Evolutionary conservation across 805 yeast genomes (phyloP).

Genomic region (Ogataea sp.): DNA sequence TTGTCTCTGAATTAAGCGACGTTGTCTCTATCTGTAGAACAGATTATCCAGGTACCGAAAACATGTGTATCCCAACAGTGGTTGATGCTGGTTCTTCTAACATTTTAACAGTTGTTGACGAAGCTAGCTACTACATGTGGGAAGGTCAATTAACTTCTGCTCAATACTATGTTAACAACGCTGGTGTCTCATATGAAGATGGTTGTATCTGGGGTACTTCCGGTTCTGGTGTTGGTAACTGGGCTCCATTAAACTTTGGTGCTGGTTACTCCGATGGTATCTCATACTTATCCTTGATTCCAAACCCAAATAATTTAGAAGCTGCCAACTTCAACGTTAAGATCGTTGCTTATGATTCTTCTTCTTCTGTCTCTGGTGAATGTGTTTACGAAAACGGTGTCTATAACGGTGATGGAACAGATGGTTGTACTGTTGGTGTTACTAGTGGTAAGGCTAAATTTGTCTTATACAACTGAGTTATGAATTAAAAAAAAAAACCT

Average conservation of each 20-base stretch:
- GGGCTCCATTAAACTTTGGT: conserved; percentile 76
- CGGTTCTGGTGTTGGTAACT: conserved; percentile 60
- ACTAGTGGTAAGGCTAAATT: conserved; percentile 76
- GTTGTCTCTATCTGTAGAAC: conserved; percentile 67
- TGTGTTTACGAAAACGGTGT: conserved; percentile 77
- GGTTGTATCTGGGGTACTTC: conserved; percentile 68
- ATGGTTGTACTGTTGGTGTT: conserved; percentile 93
- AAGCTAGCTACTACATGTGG: conserved; percentile 54
- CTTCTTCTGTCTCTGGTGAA: conserved; percentile 55
- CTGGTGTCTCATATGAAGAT: conserved; percentile 60
- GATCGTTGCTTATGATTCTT: conserved; percentile 66
- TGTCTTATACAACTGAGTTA: conserved; percentile 57
- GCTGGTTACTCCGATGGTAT: conserved; percentile 59
- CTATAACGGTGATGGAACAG: conserved; percentile 61
- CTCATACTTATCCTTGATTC: conserved; percentile 64
- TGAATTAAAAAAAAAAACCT: too few species aligned
- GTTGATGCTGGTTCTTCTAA: conserved; percentile 43
- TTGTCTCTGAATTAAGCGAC: conserved; percentile 39
- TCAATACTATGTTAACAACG: conserved; percentile 70
- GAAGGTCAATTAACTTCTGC: conserved; percentile 56
- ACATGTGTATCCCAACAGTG: conserved; percentile 68
- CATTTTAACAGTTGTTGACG: conserved; percentile 54
- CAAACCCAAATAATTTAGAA: conserved; percentile 61
- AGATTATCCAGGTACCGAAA: conserved; percentile 78
- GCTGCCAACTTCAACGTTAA: conserved; percentile 63